Evolutionary conservation across 441 rosid species (phyloP), one percentile per base, ranked within the genome.

Genomic region (Adansonia rubrostipa): DNA sequence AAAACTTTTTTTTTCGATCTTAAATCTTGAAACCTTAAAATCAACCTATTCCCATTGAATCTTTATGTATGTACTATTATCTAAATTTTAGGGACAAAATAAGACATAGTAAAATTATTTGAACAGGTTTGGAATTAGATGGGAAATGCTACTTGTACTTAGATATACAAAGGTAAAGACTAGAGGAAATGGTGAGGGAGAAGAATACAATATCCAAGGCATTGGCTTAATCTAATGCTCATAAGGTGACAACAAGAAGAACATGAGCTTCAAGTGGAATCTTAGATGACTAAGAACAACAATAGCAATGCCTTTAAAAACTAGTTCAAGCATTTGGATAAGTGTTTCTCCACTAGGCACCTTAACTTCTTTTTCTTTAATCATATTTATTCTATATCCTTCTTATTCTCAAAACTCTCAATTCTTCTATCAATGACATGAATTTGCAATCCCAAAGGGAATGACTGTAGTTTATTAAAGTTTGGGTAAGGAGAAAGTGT

Each of bases 321-420:
- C 88, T 80, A 89, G 50, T 71, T 90, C 54, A 92, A 90, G 82
- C 93, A 90, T 65, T 80, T 93, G 63, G 96, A 93, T 84, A 91
- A 92, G 66, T 84, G 92, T 2, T 83, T 90, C 20, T 88, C 97
- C 10, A 83, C 84, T 13, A 91, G 95, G 67, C 90, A 87, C 42
- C 71, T 82, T 45, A 82, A 53, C 17, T 54, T 54, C 9, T 1
- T 5, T 56, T 56, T 56, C 61, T 17, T 56, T 56, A n/a, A 56
- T 56, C 17, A 56, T 56, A 44, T 44, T 1, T 7, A 44, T 44
- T 44, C 47, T 0, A 6, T 17, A 56, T 44, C 61, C 61, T 6
- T 56, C 2, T 53, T 1, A 17, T 56, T 68, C 65, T 22, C 4
- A 10, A 14, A 61, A 22, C 65, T 61, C 65, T 58, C 33, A n/a